Percentiles rank a stretch among this genome's conserved stretches.
Evolutionary conservation across 164 flowering plant species (phyloP).

Genomic region (Annona cherimola): DNA sequence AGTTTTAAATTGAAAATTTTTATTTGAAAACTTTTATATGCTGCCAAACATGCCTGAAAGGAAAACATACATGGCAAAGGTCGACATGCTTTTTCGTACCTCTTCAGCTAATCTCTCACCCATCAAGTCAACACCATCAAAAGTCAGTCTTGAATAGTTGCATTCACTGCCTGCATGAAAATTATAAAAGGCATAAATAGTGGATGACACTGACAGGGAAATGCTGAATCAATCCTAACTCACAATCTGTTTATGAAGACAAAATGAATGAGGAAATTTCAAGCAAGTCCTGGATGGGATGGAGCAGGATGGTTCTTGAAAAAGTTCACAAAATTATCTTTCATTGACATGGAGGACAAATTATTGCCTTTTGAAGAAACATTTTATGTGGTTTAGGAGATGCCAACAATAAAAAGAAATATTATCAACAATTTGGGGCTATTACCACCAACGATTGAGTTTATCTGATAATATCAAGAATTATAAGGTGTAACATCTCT

Average conservation of each 20-base stretch:
- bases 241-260: not conserved
- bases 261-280: not conserved
- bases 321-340: no score
- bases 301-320: not conserved
- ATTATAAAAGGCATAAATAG: conserved; percentile 4
- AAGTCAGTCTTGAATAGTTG: conserved; percentile 65
- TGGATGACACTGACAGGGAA: not conserved
- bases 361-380: no score
- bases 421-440: no score
- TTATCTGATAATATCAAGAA: no score
- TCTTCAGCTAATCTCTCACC: conserved; percentile 90
- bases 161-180: conserved; percentile 70
- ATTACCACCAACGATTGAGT: no score
- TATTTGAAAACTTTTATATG: no score
- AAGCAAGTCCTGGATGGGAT: not conserved
- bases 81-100: conserved; percentile 37
- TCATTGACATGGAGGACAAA: no score
- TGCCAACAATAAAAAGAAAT: no score
- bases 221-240: not conserved
- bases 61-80: not conserved
- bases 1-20: no score
- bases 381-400: no score
- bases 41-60: no score
- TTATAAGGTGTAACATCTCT: no score
- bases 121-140: conserved; percentile 91